A percentile compares a stretch with the other conserved stretches of the same genome.
Evolutionary conservation across 2,329 filamentous ascomycete genomes (phyloP).

Genomic region (Pseudogymnoascus sp.): DNA sequence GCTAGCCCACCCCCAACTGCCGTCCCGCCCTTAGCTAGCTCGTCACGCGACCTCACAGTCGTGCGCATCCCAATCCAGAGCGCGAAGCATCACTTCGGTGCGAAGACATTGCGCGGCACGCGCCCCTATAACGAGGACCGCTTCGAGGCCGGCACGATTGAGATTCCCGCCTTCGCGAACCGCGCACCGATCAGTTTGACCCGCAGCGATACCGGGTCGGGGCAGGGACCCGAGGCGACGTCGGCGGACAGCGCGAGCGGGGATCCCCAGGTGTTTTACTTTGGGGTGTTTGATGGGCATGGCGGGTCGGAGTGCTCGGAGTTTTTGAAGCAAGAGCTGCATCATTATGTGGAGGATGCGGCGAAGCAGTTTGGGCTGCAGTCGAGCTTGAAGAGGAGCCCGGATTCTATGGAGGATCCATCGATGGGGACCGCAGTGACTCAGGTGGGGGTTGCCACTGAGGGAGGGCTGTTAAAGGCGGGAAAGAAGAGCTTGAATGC

Average conservation of each 20-base stretch:
- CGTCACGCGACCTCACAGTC: slow-evolving; percentile 72
- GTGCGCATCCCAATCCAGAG: slow-evolving; percentile 88
- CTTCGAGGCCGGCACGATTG: slow-evolving; percentile 87
- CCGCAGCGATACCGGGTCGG: slow-evolving; percentile 14
- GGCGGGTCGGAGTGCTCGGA: slow-evolving; percentile 82
- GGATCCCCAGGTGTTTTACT: slow-evolving; percentile 96
- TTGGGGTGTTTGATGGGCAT: slow-evolving; percentile 93
- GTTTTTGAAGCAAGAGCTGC: slow-evolving; percentile 75
- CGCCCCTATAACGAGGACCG: slow-evolving; percentile 88
- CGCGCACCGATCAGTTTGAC: slow-evolving; percentile 58
- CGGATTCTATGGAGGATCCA: slow-evolving; percentile 22
- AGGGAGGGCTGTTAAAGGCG: slow-evolving; percentile 25
- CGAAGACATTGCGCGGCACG: slow-evolving; percentile 67
- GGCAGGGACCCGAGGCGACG: slow-evolving; percentile 45
- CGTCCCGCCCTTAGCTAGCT: slow-evolving; percentile 50
- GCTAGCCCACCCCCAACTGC: slow-evolving; percentile 47
- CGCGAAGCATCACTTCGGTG: slow-evolving; percentile 94
- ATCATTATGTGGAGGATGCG: slow-evolving; percentile 79
- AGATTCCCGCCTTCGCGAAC: slow-evolving; percentile 86
- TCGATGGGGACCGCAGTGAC: background rate
- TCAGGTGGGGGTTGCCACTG: slow-evolving; percentile 17
- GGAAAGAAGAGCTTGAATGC: slow-evolving; percentile 32
- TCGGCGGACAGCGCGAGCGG: slow-evolving; percentile 70
- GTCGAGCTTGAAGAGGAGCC: slow-evolving; percentile 55
- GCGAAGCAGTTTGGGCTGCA: slow-evolving; percentile 66